A percentile compares a stretch with the other conserved stretches of the same genome.
phyloP scores from a whole-genome alignment of 768 basidiomycete genomes.

The Suillus spraguei region DNA sequence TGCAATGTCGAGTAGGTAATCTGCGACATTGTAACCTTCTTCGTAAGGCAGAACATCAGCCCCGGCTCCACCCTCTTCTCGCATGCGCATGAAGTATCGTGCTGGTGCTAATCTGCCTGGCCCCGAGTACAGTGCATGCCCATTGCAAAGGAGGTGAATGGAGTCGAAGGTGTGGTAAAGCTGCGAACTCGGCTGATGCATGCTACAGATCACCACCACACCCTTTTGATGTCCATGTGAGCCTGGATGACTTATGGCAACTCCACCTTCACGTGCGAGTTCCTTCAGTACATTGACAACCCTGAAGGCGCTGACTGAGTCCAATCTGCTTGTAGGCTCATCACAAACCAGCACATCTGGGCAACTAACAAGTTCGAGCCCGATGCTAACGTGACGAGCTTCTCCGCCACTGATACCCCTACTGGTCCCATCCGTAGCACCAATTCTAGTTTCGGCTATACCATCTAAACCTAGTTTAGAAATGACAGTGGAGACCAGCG shows the following conservation, averaged over 20 bases:
- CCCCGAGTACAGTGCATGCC: slow-evolving; percentile 79
- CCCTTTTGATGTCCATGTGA: slow-evolving; percentile 54
- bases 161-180: slow-evolving; percentile 86
- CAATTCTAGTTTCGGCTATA: slow-evolving; percentile 73
- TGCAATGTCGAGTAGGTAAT: slow-evolving; percentile 89
- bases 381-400: slow-evolving; percentile 88
- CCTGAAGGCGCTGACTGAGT: slow-evolving; percentile 84
- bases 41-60: slow-evolving; percentile 54
- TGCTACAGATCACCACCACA: slow-evolving; percentile 83
- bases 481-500: slow-evolving; percentile 70
- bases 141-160: slow-evolving; percentile 76
- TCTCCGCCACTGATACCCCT: slow-evolving; percentile 93
- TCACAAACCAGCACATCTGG: slow-evolving; percentile 88
- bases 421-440: slow-evolving; percentile 60
- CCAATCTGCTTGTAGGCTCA: slow-evolving; percentile 83
- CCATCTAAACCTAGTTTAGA: slow-evolving; percentile 75
- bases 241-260: slow-evolving; percentile 23
- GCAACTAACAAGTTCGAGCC: slow-evolving; percentile 81
- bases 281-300: slow-evolving; percentile 76
- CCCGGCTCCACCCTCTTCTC: slow-evolving; percentile 26
- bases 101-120: slow-evolving; percentile 71
- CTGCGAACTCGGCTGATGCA: slow-evolving; percentile 88
- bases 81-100: slow-evolving; percentile 56
- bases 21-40: slow-evolving; percentile 89
- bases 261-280: slow-evolving; percentile 57